These are phyloP conservation scores for Aspergillus kassunensis DNA, from an alignment of 495 filamentous ascomycete genomes.

Conservation along the genomic window DNA sequence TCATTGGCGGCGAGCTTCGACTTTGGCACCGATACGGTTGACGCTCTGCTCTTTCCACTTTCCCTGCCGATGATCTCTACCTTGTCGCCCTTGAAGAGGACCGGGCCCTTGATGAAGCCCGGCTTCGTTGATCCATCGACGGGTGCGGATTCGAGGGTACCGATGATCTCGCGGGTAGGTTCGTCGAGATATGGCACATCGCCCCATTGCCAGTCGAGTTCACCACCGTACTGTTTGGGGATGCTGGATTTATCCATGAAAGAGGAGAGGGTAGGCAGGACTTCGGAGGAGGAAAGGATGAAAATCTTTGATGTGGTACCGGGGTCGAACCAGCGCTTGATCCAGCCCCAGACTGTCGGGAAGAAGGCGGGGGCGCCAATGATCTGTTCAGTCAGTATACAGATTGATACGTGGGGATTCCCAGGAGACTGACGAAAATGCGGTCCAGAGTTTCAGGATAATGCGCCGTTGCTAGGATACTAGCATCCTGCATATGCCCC, in stretches of 20 bases:
- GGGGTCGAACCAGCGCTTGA: constrained; percentile 94
- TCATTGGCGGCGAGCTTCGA: not conserved
- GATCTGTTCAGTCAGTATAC: constrained; percentile 48
- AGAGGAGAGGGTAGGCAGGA: constrained; percentile 64
- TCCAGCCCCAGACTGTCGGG: constrained; percentile 91
- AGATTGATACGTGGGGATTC: not conserved
- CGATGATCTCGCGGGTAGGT: constrained; percentile 44
- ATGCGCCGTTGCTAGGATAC: constrained; percentile 79
- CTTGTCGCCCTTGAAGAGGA: constrained; percentile 38
- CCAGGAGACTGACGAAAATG: constrained; percentile 60
- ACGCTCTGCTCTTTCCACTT: constrained; percentile 35
- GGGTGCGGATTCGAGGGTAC: constrained; percentile 28
- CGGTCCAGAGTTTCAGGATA: constrained; percentile 88
- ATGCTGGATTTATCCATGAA: constrained; percentile 82
- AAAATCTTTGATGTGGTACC: constrained; percentile 92
- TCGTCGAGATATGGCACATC: constrained; percentile 68
- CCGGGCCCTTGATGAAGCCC: constrained; percentile 36
- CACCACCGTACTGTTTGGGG: constrained; percentile 78
- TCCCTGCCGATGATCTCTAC: constrained; percentile 40
- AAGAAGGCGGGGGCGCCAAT: constrained; percentile 89
- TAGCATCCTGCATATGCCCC: constrained; percentile 86
- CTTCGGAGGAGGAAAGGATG: constrained; percentile 66
- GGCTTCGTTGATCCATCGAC: constrained; percentile 28
- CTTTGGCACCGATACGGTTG: constrained; percentile 26
- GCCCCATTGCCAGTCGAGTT: constrained; percentile 75